These are phyloP conservation scores for Golubevia sp. DNA, from an alignment of 1,284 basidiomycete species.

Conservation along the genomic window DNA sequence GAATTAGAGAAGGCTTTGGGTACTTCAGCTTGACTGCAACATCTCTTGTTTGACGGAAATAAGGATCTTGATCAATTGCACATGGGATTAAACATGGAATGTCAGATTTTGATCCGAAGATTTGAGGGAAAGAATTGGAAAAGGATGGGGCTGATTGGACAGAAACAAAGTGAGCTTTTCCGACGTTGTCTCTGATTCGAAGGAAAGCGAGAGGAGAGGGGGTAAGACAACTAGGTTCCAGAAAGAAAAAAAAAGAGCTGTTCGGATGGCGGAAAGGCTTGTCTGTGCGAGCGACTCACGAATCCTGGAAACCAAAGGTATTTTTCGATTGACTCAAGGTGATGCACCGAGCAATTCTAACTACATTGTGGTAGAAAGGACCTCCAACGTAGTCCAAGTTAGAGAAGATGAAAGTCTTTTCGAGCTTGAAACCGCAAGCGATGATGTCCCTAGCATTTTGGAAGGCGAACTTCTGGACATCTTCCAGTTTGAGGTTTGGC, in stretches of 20 bases:
- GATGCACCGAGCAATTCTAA: constrained; percentile 88
- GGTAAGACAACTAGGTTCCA: too few species aligned
- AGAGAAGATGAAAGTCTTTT: constrained; percentile 97
- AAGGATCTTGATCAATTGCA: constrained; percentile 90
- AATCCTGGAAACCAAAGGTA: constrained; percentile 87
- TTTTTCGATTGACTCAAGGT: constrained; percentile 92
- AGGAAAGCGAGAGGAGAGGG: neutral
- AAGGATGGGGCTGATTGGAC: constrained; percentile 96
- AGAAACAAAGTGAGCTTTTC: constrained; percentile 96
- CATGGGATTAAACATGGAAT: constrained; percentile 95
- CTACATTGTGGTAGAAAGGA: constrained; percentile 91
- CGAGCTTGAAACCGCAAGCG: constrained; percentile 86
- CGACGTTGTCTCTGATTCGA: constrained; percentile 86
- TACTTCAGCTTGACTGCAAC: constrained; percentile 92
- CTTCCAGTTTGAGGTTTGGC: constrained; percentile 85
- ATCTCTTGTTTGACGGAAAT: constrained; percentile 96
- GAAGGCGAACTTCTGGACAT: constrained; percentile 81
- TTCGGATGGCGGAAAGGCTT: too few species aligned
- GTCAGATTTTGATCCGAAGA: constrained; percentile 82
- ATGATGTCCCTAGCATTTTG: constrained; percentile 94
- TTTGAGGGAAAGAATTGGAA: constrained; percentile 98
- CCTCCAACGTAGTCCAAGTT: constrained; percentile 86
- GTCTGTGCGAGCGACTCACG: neutral
- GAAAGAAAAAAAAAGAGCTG: neutral
- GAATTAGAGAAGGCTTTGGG: constrained; percentile 88